phyloP scores from a whole-genome alignment of 2,329 filamentous ascomycete species.

The Pseudovirgaria hyperparasitica region DNA sequence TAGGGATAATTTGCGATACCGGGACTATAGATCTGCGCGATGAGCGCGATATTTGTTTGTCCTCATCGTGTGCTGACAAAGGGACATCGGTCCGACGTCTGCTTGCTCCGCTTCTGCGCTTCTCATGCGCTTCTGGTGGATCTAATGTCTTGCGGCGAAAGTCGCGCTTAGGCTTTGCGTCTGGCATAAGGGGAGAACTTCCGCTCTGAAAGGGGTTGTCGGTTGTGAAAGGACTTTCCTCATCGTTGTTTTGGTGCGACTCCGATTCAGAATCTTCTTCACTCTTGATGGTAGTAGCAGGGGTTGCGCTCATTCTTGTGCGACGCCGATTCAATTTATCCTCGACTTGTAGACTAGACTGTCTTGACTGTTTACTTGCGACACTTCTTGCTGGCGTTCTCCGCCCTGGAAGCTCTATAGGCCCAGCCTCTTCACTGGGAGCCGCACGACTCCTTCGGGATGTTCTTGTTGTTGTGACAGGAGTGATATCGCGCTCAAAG shows the following conservation, averaged over 20 bases:
- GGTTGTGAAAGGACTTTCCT: conserved; percentile 61
- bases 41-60: too few species aligned
- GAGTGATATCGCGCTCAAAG: conserved; percentile 31
- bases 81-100: conserved; percentile 33
- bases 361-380: too few species aligned
- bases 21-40: too few species aligned
- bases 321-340: conserved; percentile 21
- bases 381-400: conserved; percentile 8
- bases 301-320: conserved; percentile 25
- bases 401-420: conserved; percentile 6
- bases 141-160: conserved; percentile 41
- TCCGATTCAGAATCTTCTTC: conserved; percentile 37
- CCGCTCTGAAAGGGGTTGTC: conserved; percentile 93
- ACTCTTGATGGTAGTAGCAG: conserved; percentile 30
- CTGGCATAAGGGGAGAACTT: conserved; percentile 46
- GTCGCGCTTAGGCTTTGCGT: conserved; percentile 23
- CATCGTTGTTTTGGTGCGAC: conserved; percentile 28
- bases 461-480: conserved; percentile 17
- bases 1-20: conserved; percentile 30
- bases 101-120: conserved; percentile 28
- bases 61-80: too few species aligned
- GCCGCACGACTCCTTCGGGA: conserved; percentile 26
- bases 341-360: conserved; percentile 31
- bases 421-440: conserved; percentile 25
- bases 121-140: conserved; percentile 24